These are phyloP conservation scores for Copromyces sp. DNA, from an alignment of 495 filamentous ascomycete species.

Conservation along the genomic window DNA sequence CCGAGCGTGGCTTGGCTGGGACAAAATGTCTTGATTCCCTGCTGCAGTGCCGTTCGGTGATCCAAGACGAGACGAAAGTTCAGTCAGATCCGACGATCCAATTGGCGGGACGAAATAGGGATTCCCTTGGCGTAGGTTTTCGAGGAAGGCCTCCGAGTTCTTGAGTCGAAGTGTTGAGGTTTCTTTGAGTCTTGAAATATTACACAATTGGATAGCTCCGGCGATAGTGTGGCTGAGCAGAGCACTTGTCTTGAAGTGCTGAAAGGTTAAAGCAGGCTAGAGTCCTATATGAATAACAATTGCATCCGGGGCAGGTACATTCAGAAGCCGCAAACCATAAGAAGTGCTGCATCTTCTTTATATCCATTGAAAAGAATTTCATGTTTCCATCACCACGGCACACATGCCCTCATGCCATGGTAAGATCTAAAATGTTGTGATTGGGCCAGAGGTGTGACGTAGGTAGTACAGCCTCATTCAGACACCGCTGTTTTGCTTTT, in stretches of 20 bases:
- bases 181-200: background rate
- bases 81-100: background rate
- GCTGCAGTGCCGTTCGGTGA: background rate
- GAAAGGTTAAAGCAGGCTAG: background rate
- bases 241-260: background rate
- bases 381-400: background rate
- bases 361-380: no score
- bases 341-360: background rate
- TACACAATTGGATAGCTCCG: background rate
- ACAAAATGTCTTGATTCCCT: background rate
- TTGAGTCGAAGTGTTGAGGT: background rate
- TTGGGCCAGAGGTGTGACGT: background rate
- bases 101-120: background rate
- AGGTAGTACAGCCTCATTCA: background rate
- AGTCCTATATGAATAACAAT: background rate
- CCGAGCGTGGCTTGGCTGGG: background rate
- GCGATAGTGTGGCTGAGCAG: background rate
- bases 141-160: background rate
- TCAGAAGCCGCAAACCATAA: background rate
- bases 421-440: background rate
- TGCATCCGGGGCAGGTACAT: background rate
- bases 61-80: background rate
- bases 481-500: background rate
- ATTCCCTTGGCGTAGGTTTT: background rate
- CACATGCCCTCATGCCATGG: background rate